Evolutionary conservation across 2,329 filamentous ascomycete genomes (phyloP), one percentile per base, ranked within the genome.

Genomic region (Stagonosporopsis cucurbitacearum): DNA sequence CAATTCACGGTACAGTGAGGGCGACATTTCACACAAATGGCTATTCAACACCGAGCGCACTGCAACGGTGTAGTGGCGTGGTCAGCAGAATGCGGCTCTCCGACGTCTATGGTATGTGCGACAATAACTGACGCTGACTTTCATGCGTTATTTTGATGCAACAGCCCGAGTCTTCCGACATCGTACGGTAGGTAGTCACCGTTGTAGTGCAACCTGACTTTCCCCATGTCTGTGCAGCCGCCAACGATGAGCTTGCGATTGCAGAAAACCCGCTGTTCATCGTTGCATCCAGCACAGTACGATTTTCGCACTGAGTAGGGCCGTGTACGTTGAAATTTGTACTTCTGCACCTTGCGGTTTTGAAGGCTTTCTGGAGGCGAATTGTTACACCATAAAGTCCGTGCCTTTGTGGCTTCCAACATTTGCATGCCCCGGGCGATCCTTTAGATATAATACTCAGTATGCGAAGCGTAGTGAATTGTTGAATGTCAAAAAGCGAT

Each of bases 41-140:
- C 33, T 35, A 11, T 19, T 32, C 36, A 17, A 33, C 26, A 36
- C n/a, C 7, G 39, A 8, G 44, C 17, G 23, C 20, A 41, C 20
- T 55, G 52, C 22, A 55, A 55, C 52, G 15, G 41, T 46, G 40
- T 35, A 41, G 52, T 50, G 52, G 52, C 52, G 46, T 42, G 3
- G 28, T 28, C 25, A 46, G 35, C 40, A 32, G 22, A 46, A 23
- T 45, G 41, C 40, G 46, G 46, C 46, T 55, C 30, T 50, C 20
- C 25, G 41, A 49, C 52, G 36, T 30, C 41, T 46, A 41, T 50
- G 46, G 40, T 35, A 23, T 46, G 46, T 41, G 28, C 13, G 39
- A 46, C 28, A 32, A 19, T 39, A 33, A 33, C n/a, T 55, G 13
- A 30, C 30, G 36, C 22, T 48, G 28, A 35, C n/a, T 26, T 30